Evolutionary conservation across 2,329 filamentous ascomycete species (phyloP), one percentile per base, ranked within the genome.

Genomic region (Aspergillus floridensis): DNA sequence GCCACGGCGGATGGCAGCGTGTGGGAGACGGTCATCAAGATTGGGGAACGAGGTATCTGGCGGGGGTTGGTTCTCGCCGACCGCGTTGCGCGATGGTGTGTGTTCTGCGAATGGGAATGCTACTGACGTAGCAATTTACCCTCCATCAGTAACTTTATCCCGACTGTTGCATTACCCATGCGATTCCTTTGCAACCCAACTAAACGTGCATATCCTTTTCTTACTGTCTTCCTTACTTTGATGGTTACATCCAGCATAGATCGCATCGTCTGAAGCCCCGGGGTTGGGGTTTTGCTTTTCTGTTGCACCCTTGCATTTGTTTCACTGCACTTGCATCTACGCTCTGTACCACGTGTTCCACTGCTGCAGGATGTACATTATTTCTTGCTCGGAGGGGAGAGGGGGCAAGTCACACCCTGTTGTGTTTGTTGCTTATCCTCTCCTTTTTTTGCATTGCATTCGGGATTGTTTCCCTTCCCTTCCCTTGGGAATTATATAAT

Each of bases 1-100:
- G 71, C 72, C 8, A 66, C 68, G 4, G 72, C 75, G 0, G 77
- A 86, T 62, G 85, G 84, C 14, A 86, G 80, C 51, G 77, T 82
- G 3, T 88, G 86, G 86, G 86, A 88, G 72, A 87, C 85, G 5
- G 83, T 87, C 2, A 86, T 88, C 71, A 88, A 88, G 73, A 85
- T 88, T 65, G 84, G 84, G 2, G 86, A 88, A 70, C 80, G 80
- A 59, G 86, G 86, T 0, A 79, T 79, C 21, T 88, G 86, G 85
- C 79, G 86, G 58, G 86, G 84, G 0, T 69, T 88, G 29, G 86
- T 88, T 56, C 75, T 88, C 46, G 86, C 86, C 10, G 86, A 88
- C 76, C 79, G 86, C 31, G 86, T 82, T 67, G 86, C 86, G 12
- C 80, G 86, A 57, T 88, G 86, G 86, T 88, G 86, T 70, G 86